Conservation (phyloP, 805 yeast species). For the Starmerella etchellsii region DNA sequence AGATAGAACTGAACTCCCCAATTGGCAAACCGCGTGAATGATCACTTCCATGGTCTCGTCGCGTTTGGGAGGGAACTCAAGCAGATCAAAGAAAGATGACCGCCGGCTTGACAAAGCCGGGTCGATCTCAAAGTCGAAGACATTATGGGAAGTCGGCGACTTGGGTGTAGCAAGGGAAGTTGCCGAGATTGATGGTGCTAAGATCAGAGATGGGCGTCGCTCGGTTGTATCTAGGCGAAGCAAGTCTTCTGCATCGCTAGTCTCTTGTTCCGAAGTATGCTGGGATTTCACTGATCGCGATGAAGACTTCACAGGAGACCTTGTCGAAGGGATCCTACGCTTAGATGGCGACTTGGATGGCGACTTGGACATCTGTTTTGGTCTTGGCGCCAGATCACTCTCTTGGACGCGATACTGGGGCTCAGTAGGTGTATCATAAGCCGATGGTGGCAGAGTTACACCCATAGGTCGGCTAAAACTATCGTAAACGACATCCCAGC, state of each 20-base stretch:
- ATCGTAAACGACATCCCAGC: slow-evolving; percentile 49
- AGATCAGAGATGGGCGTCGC: not conserved
- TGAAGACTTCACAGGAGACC: not conserved
- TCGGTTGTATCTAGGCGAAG: not conserved
- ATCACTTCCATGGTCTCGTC: slow-evolving; percentile 15
- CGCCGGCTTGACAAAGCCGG: slow-evolving; percentile 8
- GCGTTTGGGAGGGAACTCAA: slow-evolving; percentile 6
- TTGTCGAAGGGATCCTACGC: not conserved
- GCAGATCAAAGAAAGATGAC: slow-evolving; percentile 15
- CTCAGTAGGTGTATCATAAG: not conserved
- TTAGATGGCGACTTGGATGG: not conserved
- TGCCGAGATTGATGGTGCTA: slow-evolving; percentile 7
- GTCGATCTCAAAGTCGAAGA: slow-evolving; percentile 11
- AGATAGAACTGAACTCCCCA: slow-evolving; percentile 43
- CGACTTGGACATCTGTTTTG: no score
- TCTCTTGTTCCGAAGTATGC: not conserved
- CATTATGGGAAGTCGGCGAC: not conserved
- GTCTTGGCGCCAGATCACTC: no score
- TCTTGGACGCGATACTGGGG: no score
- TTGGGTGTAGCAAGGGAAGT: slow-evolving; percentile 1
- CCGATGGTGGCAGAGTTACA: slow-evolving; percentile 17
- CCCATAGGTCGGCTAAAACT: slow-evolving; percentile 14
- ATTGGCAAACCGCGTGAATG: slow-evolving; percentile 33
- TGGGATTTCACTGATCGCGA: not conserved
- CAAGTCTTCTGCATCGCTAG: not conserved